Evolutionary conservation across 1,139 yeast genomes (phyloP).

Genomic region (Pichia sorboxylosa): DNA sequence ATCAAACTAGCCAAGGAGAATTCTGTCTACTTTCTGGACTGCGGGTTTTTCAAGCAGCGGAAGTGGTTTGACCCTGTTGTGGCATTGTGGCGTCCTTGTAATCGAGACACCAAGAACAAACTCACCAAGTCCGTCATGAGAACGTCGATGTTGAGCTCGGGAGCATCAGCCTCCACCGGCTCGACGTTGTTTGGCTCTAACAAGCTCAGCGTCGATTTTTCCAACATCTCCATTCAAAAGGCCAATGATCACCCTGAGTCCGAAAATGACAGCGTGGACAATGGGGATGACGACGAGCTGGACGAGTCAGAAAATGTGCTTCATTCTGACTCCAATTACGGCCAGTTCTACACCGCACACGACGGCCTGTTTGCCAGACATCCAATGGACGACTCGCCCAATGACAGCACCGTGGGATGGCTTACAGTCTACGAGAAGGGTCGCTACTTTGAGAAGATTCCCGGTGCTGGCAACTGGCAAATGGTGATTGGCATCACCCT

Average conservation of each 20-base stretch:
- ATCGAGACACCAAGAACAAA: conserved; percentile 32
- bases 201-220: conserved; percentile 9
- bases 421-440: conserved; percentile 44
- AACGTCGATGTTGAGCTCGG: conserved; percentile 11
- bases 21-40: conserved; percentile 26
- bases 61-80: conserved; percentile 28
- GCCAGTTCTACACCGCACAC: conserved; percentile 34
- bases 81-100: conserved; percentile 45
- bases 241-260: background rate
- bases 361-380: conserved; percentile 40
- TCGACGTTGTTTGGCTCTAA: conserved; percentile 8
- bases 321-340: conserved; percentile 1
- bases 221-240: conserved; percentile 1
- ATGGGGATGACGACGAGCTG: conserved; percentile 8
- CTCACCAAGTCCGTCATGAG: conserved; percentile 26
- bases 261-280: conserved; percentile 8
- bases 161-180: background rate
- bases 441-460: conserved; percentile 14
- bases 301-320: conserved; percentile 14
- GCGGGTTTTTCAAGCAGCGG: conserved; percentile 6
- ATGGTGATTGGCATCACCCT: conserved; percentile 41
- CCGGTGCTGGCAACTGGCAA: conserved; percentile 39
- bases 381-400: conserved; percentile 50
- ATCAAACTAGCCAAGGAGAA: conserved; percentile 23
- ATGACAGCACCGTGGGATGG: conserved; percentile 53